phyloP scores from a whole-genome alignment of 345 rosid species.

The Gossypium thurberi region DNA sequence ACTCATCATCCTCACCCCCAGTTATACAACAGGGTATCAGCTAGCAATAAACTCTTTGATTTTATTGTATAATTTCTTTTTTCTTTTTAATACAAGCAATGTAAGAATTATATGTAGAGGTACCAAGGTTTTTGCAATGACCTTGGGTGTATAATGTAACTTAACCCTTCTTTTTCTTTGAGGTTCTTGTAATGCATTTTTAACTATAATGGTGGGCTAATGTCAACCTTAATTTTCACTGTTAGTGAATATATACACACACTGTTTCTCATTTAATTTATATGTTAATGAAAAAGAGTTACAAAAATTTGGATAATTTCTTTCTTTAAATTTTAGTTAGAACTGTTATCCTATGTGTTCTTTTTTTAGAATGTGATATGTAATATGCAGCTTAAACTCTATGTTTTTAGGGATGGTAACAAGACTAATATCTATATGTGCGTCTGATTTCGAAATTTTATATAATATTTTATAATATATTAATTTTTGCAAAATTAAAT shows the following conservation, averaged over 20 bases:
- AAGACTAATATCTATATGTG: too few species aligned
- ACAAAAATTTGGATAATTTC: too few species aligned
- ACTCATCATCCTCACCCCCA: constrained; percentile 15
- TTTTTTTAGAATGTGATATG: too few species aligned
- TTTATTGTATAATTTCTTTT: background rate
- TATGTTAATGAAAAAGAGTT: background rate
- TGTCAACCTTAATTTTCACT: background rate
- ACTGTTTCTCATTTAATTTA: background rate
- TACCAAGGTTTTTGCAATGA: background rate
- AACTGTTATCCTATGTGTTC: too few species aligned
- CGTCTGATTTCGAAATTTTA: too few species aligned
- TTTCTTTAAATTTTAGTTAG: too few species aligned
- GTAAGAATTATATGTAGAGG: background rate
- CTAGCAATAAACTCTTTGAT: background rate
- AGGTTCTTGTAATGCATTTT: background rate
- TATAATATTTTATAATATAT: too few species aligned
- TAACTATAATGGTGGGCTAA: background rate
- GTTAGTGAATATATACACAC: background rate
- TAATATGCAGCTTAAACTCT: too few species aligned
- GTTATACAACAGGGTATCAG: constrained; percentile 25
- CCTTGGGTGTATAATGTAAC: constrained; percentile 9
- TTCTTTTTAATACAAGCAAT: background rate
- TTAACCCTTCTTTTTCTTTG: background rate
- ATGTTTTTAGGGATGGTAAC: too few species aligned
- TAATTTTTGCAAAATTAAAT: too few species aligned